Evolutionary conservation across 306 rosid species (phyloP).

Genomic region (Medicago lupulina): DNA sequence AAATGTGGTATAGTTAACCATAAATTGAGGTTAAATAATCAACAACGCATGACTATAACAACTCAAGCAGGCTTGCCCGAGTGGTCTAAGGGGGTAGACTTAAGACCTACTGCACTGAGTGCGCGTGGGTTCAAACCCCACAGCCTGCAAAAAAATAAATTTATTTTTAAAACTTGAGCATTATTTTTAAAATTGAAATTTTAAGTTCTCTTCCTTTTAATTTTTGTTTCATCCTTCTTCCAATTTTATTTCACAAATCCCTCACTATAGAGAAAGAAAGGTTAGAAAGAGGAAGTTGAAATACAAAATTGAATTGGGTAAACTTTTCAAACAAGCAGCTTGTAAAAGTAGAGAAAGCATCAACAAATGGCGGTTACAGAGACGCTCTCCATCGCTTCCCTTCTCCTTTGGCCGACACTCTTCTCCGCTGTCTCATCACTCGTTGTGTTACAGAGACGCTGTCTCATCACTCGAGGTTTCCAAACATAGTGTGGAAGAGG

Average conservation of each 20-base stretch:
- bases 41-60: too few species aligned
- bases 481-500: conserved; percentile 71
- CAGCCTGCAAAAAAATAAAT: neutral
- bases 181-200: too few species aligned
- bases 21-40: too few species aligned
- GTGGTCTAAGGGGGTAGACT: neutral
- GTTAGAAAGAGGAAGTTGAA: too few species aligned
- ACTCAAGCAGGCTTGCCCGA: neutral
- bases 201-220: too few species aligned
- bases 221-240: too few species aligned
- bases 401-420: conserved; percentile 77
- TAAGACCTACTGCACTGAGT: neutral
- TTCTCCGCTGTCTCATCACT: conserved; percentile 65
- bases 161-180: too few species aligned
- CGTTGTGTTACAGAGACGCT: too few species aligned
- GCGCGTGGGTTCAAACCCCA: neutral
- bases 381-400: conserved; percentile 69
- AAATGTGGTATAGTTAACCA: too few species aligned
- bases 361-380: conserved; percentile 75
- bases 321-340: conserved; percentile 63
- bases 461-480: conserved; percentile 86
- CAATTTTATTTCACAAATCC: too few species aligned
- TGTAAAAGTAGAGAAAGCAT: conserved; percentile 57
- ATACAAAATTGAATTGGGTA: conserved; percentile 35
- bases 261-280: too few species aligned